These are phyloP conservation scores for Bipolaris gigantea DNA, from an alignment of 2,329 filamentous ascomycete species.

Conservation along the genomic window DNA sequence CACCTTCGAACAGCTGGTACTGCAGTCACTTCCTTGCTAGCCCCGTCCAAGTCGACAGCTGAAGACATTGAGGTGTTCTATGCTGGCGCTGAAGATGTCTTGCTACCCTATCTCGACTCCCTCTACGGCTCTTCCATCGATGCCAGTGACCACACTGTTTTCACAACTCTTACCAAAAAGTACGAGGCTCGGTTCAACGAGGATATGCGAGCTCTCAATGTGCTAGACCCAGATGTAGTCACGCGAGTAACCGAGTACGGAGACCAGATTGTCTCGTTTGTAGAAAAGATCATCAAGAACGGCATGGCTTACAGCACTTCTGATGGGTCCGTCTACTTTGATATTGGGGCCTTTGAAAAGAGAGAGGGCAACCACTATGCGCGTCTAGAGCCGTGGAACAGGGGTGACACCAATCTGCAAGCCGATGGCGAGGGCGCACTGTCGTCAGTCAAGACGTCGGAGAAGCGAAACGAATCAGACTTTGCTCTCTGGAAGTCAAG, in stretches of 20 bases:
- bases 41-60: slow-evolving; percentile 32
- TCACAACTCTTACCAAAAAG: slow-evolving; percentile 80
- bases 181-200: slow-evolving; percentile 87
- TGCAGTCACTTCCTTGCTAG: slow-evolving; percentile 55
- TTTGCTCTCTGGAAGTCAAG: slow-evolving; percentile 94
- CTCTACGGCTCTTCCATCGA: slow-evolving; percentile 60
- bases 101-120: slow-evolving; percentile 80
- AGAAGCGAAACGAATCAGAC: slow-evolving; percentile 77
- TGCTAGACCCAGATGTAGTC: slow-evolving; percentile 76
- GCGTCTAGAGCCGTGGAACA: slow-evolving; percentile 79
- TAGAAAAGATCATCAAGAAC: slow-evolving; percentile 79
- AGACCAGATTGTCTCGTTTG: slow-evolving; percentile 81
- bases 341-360: slow-evolving; percentile 82
- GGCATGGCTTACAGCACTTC: slow-evolving; percentile 76
- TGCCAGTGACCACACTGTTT: slow-evolving; percentile 70
- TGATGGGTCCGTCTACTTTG: slow-evolving; percentile 92
- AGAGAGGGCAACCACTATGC: slow-evolving; percentile 79
- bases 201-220: slow-evolving; percentile 86
- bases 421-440: slow-evolving; percentile 90
- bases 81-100: slow-evolving; percentile 64
- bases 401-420: slow-evolving; percentile 78
- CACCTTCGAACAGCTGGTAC: slow-evolving; percentile 67
- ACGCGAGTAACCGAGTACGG: slow-evolving; percentile 94
- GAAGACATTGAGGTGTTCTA: slow-evolving; percentile 55
- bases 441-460: slow-evolving; percentile 55